These are phyloP conservation scores for Thraustochytrium sp. DNA, from an alignment of 352 stramenopile genomes.

Conservation along the genomic window DNA sequence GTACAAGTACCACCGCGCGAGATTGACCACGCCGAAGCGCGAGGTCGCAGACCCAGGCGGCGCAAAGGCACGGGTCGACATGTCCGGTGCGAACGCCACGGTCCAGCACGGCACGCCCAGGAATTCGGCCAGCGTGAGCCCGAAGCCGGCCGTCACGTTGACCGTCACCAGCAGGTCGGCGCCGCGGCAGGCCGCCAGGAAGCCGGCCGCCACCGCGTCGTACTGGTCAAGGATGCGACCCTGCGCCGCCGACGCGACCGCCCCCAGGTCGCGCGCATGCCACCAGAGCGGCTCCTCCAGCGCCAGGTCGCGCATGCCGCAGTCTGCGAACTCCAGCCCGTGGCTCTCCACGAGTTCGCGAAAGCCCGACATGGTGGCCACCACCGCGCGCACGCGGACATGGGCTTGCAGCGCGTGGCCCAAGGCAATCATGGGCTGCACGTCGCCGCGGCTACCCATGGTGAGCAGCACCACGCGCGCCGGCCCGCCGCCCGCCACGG, in stretches of 20 bases:
- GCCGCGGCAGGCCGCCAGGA: not conserved
- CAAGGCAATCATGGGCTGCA: slow-evolving; percentile 45
- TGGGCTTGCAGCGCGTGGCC: not conserved
- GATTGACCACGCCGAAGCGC: slow-evolving; percentile 23
- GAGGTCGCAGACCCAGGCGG: not conserved
- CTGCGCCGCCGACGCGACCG: not conserved
- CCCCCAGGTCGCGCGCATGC: not conserved
- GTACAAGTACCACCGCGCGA: slow-evolving; percentile 21
- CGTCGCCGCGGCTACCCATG: slow-evolving; percentile 45
- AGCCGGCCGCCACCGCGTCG: not conserved
- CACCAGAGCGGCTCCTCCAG: slow-evolving; percentile 9
- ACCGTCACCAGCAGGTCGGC: slow-evolving; percentile 33
- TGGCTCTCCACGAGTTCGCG: not conserved
- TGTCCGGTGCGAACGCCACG: slow-evolving; percentile 23
- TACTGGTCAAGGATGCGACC: not conserved
- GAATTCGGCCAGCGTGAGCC: slow-evolving; percentile 18
- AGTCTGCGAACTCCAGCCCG: slow-evolving; percentile 21
- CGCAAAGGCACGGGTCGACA: not conserved
- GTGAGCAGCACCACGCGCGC: slow-evolving; percentile 9
- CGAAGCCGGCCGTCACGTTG: slow-evolving; percentile 36
- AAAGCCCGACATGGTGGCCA: slow-evolving; percentile 29
- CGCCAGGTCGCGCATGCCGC: slow-evolving; percentile 14
- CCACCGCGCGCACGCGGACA: slow-evolving; percentile 9
- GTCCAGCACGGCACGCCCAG: slow-evolving; percentile 21
- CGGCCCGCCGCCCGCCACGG: not conserved